phyloP scores from a whole-genome alignment of 129 eudicot species.

The Logfia minima region DNA sequence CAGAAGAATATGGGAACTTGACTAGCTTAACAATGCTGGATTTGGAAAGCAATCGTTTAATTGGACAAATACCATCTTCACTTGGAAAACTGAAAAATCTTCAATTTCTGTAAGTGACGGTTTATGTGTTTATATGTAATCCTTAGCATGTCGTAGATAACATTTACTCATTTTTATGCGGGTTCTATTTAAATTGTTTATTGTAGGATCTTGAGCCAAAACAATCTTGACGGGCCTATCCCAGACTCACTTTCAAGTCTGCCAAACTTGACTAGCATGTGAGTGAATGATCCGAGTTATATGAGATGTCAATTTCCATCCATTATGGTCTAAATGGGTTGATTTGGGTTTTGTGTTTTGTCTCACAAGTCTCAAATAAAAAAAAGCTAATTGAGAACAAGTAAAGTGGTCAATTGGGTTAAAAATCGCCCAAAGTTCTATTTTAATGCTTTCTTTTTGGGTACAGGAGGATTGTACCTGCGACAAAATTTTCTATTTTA shows the following conservation, averaged over 20 bases:
- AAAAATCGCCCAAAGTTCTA: not conserved
- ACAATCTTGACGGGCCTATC: conserved; percentile 79
- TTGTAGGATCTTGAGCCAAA: conserved; percentile 70
- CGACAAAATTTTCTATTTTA: not conserved
- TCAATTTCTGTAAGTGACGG: conserved; percentile 61
- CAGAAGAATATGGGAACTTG: conserved; percentile 79
- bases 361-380: not conserved
- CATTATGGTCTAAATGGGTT: not conserved
- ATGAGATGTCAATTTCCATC: not conserved
- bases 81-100: conserved; percentile 80
- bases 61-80: conserved; percentile 91
- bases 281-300: conserved; percentile 29
- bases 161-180: not conserved
- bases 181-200: conserved; percentile 9
- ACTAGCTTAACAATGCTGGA: conserved; percentile 75
- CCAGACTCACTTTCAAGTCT: conserved; percentile 80
- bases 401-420: not conserved
- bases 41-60: conserved; percentile 67
- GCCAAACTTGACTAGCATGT: conserved; percentile 68
- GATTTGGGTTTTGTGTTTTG: not conserved
- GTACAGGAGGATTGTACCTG: too few relatives aligned
- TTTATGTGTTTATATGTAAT: not conserved
- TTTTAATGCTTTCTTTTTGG: not conserved
- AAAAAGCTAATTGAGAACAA: not conserved
- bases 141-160: conserved; percentile 8